Conservation (phyloP, 805 yeast genomes). For the Saccharomycopsis sp. region DNA sequence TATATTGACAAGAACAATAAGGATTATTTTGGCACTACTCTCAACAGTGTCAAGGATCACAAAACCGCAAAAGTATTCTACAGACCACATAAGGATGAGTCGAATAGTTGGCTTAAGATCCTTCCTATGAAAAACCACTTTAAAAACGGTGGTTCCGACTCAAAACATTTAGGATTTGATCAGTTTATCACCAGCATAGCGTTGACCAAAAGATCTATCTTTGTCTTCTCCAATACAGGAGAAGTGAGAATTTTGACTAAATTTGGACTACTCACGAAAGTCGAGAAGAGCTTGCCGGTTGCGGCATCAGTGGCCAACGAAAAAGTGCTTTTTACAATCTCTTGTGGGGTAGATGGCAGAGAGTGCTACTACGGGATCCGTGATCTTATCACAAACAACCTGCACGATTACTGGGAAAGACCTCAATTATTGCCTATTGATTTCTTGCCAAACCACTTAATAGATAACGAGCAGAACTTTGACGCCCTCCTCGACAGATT, state of each 20-base stretch:
- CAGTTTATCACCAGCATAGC: constrained; percentile 68
- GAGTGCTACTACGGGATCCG: constrained; percentile 41
- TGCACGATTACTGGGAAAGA: constrained; percentile 35
- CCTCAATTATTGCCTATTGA: constrained; percentile 31
- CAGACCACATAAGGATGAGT: constrained; percentile 60
- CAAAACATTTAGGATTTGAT: constrained; percentile 25
- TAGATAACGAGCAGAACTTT: constrained; percentile 18
- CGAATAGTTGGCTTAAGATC: constrained; percentile 64
- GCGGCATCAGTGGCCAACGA: constrained; percentile 62
- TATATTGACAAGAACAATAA: constrained; percentile 29
- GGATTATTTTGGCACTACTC: constrained; percentile 23
- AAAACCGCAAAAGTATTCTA: constrained; percentile 45
- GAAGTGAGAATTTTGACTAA: constrained; percentile 63
- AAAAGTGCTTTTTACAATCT: constrained; percentile 48
- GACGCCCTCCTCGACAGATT: constrained; percentile 20
- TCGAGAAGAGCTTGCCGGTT: constrained; percentile 68
- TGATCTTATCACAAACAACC: constrained; percentile 37
- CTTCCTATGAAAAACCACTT: constrained; percentile 37
- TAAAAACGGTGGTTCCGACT: constrained; percentile 8
- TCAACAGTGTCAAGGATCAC: not conserved
- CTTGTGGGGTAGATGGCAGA: constrained; percentile 26
- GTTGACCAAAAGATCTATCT: constrained; percentile 51
- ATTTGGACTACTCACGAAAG: constrained; percentile 63
- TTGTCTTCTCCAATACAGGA: constrained; percentile 73
- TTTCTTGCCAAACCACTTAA: constrained; percentile 10